Evolutionary conservation across 169 alveolate genomes (phyloP), one percentile per base, ranked within the genome.

Genomic region (Plasmodium fragile): DNA sequence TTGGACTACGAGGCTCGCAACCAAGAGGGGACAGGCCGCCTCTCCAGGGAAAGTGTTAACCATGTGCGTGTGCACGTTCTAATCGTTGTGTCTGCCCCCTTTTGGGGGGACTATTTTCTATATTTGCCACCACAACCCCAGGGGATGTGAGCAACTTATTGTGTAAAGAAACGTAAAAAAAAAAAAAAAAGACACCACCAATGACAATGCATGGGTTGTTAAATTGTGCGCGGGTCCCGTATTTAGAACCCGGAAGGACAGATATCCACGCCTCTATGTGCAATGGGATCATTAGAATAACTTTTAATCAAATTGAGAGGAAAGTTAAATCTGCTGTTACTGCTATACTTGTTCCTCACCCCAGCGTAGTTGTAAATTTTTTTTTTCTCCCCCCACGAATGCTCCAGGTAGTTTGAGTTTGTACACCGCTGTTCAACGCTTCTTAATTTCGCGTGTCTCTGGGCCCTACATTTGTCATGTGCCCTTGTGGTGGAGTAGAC

Each of bases 251-350:
- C 34, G n/a, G 53, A 28, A 4, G 13, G 59, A 30, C 13, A 7
- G 30, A 7, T 41, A 4, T n/a, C 28, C 70, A 13, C 34, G 28
- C 7, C 52, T 13, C 28, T 7, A n/a, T 81, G 79, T 11, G 34
- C 18, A 25, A n/a, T 39, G 22, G 79, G 28, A 34, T 85, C 41
- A 53, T 32, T n/a, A 30, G 85, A 85, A 85, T 77, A 49, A 6
- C 43, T 73, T 34, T 75, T 73, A 41, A 75, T 7, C 43, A 85
- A 85, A 75, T 85, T 45, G 18, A 85, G 79, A 34, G 93, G 93
- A 4, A 73, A 85, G 69, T 85, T 73, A 32, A 85, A 85, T 85
- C 93, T 73, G 39, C 65, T 85, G 53, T 73, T 85, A 16, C 79
- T 85, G 55, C 79, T 32, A n/a, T 85, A 85, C 22, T 72, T 73